A percentile compares a stretch with the other conserved stretches of the same genome.
phyloP scores from a whole-genome alignment of 108 stramenopile species.

The Fragilariopsis cylindrus region DNA sequence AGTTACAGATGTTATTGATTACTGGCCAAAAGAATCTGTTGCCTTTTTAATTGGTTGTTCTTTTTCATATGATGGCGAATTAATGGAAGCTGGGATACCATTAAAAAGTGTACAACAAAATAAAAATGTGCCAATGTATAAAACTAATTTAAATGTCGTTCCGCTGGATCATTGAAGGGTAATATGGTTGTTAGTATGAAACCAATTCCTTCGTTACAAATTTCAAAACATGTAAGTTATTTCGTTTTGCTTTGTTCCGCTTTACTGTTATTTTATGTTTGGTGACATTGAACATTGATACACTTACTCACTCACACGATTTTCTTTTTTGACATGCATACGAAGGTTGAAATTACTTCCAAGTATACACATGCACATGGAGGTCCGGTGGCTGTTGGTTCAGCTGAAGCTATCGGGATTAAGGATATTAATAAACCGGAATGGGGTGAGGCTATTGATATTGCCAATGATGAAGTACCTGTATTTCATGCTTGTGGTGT shows the following conservation, averaged over 20 bases:
- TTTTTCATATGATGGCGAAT: slow-evolving; percentile 83
- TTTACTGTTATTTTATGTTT: background rate
- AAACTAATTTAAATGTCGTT: slow-evolving; percentile 64
- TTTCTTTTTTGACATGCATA: background rate
- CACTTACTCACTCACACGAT: background rate
- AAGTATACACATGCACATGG: slow-evolving; percentile 87
- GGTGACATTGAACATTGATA: background rate
- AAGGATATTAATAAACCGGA: slow-evolving; percentile 68
- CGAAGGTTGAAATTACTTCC: slow-evolving; percentile 52
- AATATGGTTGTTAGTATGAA: slow-evolving; percentile 91
- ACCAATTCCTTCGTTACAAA: slow-evolving; percentile 67
- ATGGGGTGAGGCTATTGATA: slow-evolving; percentile 75
- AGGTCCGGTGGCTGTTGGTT: slow-evolving; percentile 81
- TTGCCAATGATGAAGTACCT: slow-evolving; percentile 74
- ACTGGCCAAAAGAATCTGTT: slow-evolving; percentile 77
- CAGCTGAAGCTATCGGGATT: slow-evolving; percentile 74
- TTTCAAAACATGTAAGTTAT: slow-evolving; percentile 59
- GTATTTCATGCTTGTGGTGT: slow-evolving; percentile 95
- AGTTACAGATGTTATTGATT: slow-evolving; percentile 56
- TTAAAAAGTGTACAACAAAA: slow-evolving; percentile 69
- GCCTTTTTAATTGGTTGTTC: slow-evolving; percentile 87
- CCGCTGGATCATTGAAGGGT: slow-evolving; percentile 69
- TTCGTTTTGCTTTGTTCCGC: background rate
- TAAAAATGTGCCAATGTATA: slow-evolving; percentile 91
- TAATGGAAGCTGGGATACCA: slow-evolving; percentile 69